phyloP scores from a whole-genome alignment of 345 rosid species.

The Isatis tinctoria region DNA sequence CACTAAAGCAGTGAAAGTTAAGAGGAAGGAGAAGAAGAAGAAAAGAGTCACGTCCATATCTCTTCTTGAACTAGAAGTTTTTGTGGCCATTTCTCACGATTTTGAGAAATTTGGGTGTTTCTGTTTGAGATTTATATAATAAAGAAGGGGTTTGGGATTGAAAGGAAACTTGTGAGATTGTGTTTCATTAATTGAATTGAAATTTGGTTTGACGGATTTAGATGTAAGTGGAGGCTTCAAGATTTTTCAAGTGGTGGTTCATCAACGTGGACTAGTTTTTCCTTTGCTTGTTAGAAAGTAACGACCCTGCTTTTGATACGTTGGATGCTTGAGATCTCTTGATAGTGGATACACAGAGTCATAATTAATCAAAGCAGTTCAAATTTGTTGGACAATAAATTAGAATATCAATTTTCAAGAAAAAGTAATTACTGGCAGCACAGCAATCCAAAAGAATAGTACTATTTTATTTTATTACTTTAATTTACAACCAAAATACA shows the following conservation, averaged over 20 bases:
- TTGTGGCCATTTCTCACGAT: slow-evolving; percentile 6
- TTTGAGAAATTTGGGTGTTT: slow-evolving; percentile 2
- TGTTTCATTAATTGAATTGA: not conserved
- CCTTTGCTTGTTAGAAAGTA: slow-evolving; percentile 25
- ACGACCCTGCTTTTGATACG: not conserved
- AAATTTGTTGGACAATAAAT: slow-evolving; percentile 8
- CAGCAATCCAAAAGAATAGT: not conserved
- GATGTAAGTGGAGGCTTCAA: not conserved
- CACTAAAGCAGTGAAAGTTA: not conserved
- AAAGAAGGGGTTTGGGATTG: not conserved
- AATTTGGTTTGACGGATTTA: slow-evolving; percentile 27
- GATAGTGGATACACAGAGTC: not conserved
- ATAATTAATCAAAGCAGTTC: slow-evolving; percentile 10
- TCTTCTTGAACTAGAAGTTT: slow-evolving; percentile 1
- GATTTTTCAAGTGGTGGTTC: slow-evolving; percentile 33
- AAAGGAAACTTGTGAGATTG: slow-evolving; percentile 26
- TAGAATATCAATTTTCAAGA: not conserved
- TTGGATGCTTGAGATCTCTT: not conserved
- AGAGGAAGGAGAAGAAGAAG: not conserved
- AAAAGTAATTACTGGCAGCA: not conserved
- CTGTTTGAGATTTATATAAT: slow-evolving; percentile 12
- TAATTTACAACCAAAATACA: not conserved
- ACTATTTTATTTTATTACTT: no score
- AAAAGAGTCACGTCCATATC: not conserved
- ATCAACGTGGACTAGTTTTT: slow-evolving; percentile 28